Conservation (phyloP, 108 stramenopile genomes). For the Asterionellopsis glacialis region DNA sequence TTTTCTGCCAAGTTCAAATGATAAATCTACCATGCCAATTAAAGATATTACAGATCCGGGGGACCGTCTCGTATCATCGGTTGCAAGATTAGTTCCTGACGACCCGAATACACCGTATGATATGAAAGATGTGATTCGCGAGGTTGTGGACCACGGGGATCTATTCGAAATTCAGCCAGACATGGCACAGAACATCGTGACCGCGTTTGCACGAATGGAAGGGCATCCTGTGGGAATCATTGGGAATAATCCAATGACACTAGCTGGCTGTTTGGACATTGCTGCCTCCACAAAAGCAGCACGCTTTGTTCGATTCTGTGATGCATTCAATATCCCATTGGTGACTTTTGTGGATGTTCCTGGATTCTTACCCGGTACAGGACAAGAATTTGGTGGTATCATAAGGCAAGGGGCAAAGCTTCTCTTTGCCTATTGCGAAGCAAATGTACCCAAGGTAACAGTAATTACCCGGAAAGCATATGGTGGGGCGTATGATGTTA, state of each 20-base stretch:
- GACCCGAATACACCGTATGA: conserved; percentile 99
- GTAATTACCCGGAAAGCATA: conserved; percentile 99
- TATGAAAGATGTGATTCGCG: conserved; percentile 66
- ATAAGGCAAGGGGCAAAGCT: conserved; percentile 98
- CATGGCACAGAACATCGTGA: conserved; percentile 94
- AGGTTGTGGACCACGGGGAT: conserved; percentile 92
- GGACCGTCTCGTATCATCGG: conserved; percentile 75
- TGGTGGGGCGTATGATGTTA: conserved; percentile 99
- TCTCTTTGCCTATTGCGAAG: conserved; percentile 98
- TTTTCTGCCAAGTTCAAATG: conserved; percentile 92
- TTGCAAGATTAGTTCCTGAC: conserved; percentile 92
- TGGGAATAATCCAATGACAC: conserved; percentile 94
- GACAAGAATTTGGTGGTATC: conserved; percentile 75
- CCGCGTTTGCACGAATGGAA: conserved; percentile 94
- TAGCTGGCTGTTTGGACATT: conserved; percentile 99
- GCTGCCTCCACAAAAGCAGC: conserved; percentile 94
- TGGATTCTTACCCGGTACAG: conserved; percentile 96
- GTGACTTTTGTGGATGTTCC: conserved; percentile 99
- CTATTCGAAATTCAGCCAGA: conserved; percentile 96
- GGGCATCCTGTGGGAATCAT: conserved; percentile 95
- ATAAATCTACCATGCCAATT: conserved; percentile 60
- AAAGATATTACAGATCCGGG: conserved; percentile 73
- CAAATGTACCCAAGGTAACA: conserved; percentile 96
- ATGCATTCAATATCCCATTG: conserved; percentile 98
- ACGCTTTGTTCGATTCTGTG: conserved; percentile 96